phyloP scores from a whole-genome alignment of 2,329 filamentous ascomycete species.

The Fusarium robinianum region DNA sequence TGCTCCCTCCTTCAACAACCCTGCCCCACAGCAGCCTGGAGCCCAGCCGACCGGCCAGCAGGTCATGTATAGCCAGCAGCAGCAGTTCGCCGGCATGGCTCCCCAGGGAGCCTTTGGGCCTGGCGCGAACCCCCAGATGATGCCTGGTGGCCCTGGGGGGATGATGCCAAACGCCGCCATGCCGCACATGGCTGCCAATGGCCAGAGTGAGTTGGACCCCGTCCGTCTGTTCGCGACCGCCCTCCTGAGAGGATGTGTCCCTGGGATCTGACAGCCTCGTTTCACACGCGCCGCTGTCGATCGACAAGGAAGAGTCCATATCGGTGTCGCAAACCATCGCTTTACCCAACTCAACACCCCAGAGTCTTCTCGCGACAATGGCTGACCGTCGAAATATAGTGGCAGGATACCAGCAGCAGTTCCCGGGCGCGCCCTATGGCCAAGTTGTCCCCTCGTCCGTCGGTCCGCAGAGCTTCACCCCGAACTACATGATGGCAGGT shows the following conservation, averaged over 20 bases:
- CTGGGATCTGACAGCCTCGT: too few species aligned
- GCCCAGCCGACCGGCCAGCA: slow-evolving; percentile 51
- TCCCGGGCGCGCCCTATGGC: slow-evolving; percentile 61
- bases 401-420: slow-evolving; percentile 63
- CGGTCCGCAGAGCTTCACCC: slow-evolving; percentile 57
- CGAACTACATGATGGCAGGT: slow-evolving; percentile 56
- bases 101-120: slow-evolving; percentile 56
- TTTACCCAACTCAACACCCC: slow-evolving; percentile 12
- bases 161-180: slow-evolving; percentile 68
- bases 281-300: slow-evolving; percentile 6
- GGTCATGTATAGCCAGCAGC: slow-evolving; percentile 63
- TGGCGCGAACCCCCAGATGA: slow-evolving; percentile 59
- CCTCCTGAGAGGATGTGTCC: too few species aligned
- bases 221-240: slow-evolving; percentile 30
- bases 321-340: slow-evolving; percentile 22
- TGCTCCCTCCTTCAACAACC: slow-evolving; percentile 56
- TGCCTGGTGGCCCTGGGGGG: slow-evolving; percentile 57
- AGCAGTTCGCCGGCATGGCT: slow-evolving; percentile 60
- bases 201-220: slow-evolving; percentile 57
- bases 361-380: slow-evolving; percentile 3
- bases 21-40: slow-evolving; percentile 45
- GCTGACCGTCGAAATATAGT: slow-evolving; percentile 45
- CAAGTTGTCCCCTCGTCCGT: slow-evolving; percentile 55
- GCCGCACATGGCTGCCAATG: slow-evolving; percentile 63
- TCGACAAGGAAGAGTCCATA: too few species aligned